Evolutionary conservation across 1,284 basidiomycete species (phyloP), one percentile per base, ranked within the genome.

Genomic region (Vanrija sp.): DNA sequence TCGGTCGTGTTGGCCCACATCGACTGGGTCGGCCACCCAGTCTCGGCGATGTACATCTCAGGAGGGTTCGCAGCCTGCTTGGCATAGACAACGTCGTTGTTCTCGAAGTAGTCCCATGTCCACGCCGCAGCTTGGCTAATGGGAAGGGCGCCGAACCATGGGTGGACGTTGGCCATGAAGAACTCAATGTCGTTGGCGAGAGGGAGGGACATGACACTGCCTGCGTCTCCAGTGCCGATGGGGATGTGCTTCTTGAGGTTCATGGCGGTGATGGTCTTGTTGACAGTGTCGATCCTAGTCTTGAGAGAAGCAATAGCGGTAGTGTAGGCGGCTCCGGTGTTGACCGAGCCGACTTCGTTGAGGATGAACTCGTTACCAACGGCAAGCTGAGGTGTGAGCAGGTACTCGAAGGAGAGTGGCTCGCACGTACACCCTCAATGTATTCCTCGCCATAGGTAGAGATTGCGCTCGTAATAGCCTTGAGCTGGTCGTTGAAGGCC

Each of bases 211-310:
- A 95, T 89, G 77, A 85, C 88, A 55, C 83, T 84, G 25, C 94
- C 94, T 9, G 94, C 95, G 67, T 98, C 94, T 7, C 89, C 84
- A 14, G 86, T 96, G 18, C 95, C 95, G 29, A 98, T 83, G 0
- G 85, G 84, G 49, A 93, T 78, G 7, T 65, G 65, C 65, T 81
- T 81, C 56, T 67, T 63, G 34, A 81, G 63, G 5, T 66, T 71
- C 57, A 90, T 68, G 1, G 45, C 64, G 78, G 83, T 82, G 23
- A 69, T 69, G 18, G 81, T 78, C 12, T 85, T 83, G 72, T 89
- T 65, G 54, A 81, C 75, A 16, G 70, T 86, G 1, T 81, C 70
- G 60, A 95, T 89, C 71, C 86, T 83, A 16, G 76, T 63, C 39
- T 86, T 79, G 45, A 95, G 83, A 42, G 80, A 70, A 19, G 67